A percentile compares a stretch with the other conserved stretches of the same genome.
Evolutionary conservation across 306 rosid genomes (phyloP).

Genomic region (Lupinus albus): DNA sequence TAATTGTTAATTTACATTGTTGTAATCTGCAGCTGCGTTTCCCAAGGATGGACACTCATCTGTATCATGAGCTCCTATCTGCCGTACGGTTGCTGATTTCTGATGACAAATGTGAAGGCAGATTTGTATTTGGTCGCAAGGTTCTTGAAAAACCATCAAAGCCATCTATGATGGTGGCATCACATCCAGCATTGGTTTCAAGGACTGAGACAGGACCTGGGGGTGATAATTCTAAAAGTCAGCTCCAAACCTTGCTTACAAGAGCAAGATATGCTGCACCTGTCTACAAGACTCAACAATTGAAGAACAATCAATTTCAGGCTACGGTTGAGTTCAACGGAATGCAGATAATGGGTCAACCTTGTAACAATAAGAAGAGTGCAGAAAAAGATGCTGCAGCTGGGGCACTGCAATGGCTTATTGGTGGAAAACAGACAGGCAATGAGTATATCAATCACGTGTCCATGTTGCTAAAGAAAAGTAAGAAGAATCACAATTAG

Average conservation of each 20-base stretch:
- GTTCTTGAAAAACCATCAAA: conserved; percentile 54
- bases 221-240: conserved; percentile 96
- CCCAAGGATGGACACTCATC: conserved; percentile 69
- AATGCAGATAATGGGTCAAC: conserved; percentile 78
- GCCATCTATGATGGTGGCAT: conserved; percentile 38
- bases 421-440: conserved; percentile 64
- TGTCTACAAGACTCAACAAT: conserved; percentile 66
- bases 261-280: conserved; percentile 89
- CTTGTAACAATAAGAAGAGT: conserved; percentile 83
- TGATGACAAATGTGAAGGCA: conserved; percentile 64
- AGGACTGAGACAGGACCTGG: conserved; percentile 98
- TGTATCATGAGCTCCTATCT: conserved; percentile 72
- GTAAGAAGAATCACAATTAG: conserved; percentile 69
- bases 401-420: conserved; percentile 87
- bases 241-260: conserved; percentile 86
- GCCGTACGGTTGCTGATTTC: conserved; percentile 75
- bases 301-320: conserved; percentile 66
- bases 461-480: conserved; percentile 80
- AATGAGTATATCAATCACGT: conserved; percentile 61
- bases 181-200: conserved; percentile 61
- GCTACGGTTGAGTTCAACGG: conserved; percentile 79
- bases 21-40: conserved; percentile 61
- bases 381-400: conserved; percentile 98
- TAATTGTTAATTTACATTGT: conserved; percentile 16
- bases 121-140: conserved; percentile 72